Base-by-base conservation (phyloP, 225 moss, liverwort and hornwort species). In the Straminergon stramineum region DNA sequence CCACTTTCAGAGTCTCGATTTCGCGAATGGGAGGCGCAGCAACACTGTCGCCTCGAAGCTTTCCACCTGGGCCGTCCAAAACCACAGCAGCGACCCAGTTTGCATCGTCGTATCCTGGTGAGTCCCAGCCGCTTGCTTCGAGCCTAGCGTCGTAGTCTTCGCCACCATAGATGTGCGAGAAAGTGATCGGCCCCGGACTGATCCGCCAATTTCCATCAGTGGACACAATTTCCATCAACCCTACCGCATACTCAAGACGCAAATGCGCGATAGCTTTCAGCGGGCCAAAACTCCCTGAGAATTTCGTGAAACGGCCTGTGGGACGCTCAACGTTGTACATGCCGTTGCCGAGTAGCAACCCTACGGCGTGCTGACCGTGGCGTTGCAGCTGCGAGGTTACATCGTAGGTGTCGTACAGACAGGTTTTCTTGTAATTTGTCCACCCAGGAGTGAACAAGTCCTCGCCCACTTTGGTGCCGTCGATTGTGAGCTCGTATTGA, bases 391-490 rank as follows among this genome's bases (percentile, higher is more conserved):
- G 92, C 75, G 66, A 68, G 79, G 94, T 94, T 45, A 94, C 94
- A 83, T 94, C 94, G 31, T 92, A 94, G 51, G 92, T 94, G 37
- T 94, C 94, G 63, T 94, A 94, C 61, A 94, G 79, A 75, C 91
- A 90, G 41, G 94, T 94, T 89, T 94, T 94, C 62, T 13, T 85
- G 83, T 94, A 94, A 85, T 94, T 91, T 32, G 94, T 94, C 94
- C 94, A 94, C 26, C 94, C 94, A 55, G 94, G 94, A 85, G 94
- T 94, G 78, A 94, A 89, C 89, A 94, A 83, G 62, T 94, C 92
- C 90, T 94, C 92, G 32, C 94, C 91, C 52, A 94, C 90, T 90
- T 87, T 92, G 71, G 73, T 82, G 70, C 94, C 92, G 77, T 94
- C 90, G 52, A 94, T 92, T 26, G 94, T 94, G 83, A 91, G 90